A percentile compares a stretch with the other conserved stretches of the same genome.
Conservation (phyloP, 371 early-diverging fungal species). For the Cokeromyces recurvatus region DNA sequence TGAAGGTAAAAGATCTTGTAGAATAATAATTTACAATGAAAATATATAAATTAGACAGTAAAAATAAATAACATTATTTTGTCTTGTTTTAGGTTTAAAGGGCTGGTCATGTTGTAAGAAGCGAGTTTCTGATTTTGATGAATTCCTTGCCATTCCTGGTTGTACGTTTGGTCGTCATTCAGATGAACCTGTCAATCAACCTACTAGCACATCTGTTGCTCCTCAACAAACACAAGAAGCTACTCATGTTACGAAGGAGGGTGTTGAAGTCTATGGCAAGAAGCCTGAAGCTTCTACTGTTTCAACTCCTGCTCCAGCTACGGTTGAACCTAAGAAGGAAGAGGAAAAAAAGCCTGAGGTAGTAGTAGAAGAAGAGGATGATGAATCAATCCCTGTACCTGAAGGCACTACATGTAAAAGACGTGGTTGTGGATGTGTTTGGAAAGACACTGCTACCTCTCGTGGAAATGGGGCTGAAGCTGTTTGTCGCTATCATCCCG, state of each 20-base stretch:
- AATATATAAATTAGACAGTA: background rate
- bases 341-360: constrained; percentile 23
- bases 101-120: constrained; percentile 96
- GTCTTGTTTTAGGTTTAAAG: constrained; percentile 55
- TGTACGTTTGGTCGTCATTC: constrained; percentile 69
- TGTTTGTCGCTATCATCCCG: constrained; percentile 82
- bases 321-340: constrained; percentile 9
- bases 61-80: background rate
- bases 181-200: constrained; percentile 36
- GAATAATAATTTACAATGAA: no score
- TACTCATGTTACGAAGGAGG: constrained; percentile 26
- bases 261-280: constrained; percentile 40
- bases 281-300: constrained; percentile 13
- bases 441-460: constrained; percentile 60
- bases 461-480: constrained; percentile 52
- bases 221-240: constrained; percentile 9
- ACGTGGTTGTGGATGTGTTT: constrained; percentile 72
- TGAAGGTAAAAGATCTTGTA: constrained; percentile 50
- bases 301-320: constrained; percentile 5
- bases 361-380: constrained; percentile 67
- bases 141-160: constrained; percentile 83
- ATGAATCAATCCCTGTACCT: constrained; percentile 61
- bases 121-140: constrained; percentile 86
- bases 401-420: constrained; percentile 84
- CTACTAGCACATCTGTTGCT: constrained; percentile 19